Evolutionary conservation across 2,329 filamentous ascomycete species (phyloP).

Genomic region (Penicillium crustosum): DNA sequence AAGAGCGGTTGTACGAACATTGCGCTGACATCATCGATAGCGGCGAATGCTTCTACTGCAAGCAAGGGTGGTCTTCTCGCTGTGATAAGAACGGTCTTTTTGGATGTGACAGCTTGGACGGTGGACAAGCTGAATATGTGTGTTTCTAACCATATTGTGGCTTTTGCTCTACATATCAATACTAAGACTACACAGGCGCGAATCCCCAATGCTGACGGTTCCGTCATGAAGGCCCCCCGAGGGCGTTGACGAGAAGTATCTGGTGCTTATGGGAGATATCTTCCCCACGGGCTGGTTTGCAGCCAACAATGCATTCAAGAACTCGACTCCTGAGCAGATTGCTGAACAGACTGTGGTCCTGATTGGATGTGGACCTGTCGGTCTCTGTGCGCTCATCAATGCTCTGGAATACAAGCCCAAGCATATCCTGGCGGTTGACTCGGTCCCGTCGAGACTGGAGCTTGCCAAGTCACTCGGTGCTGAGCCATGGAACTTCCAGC

Average conservation of each 20-base stretch:
- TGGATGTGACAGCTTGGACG: conserved; percentile 68
- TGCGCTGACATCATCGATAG: conserved; percentile 36
- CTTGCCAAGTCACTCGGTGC: conserved; percentile 73
- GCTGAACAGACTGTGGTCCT: conserved; percentile 71
- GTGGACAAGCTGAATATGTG: conserved; percentile 77
- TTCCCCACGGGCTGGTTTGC: conserved; percentile 85
- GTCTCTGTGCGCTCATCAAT: conserved; percentile 77
- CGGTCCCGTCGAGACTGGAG: conserved; percentile 70
- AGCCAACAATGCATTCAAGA: conserved; percentile 71
- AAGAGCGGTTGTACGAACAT: not conserved
- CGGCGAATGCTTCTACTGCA: conserved; percentile 81
- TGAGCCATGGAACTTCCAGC: conserved; percentile 77
- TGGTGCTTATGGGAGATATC: conserved; percentile 90
- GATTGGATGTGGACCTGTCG: conserved; percentile 82
- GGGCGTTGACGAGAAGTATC: conserved; percentile 68
- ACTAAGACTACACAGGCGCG: conserved; percentile 54
- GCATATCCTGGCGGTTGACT: conserved; percentile 76
- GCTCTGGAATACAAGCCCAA: conserved; percentile 73
- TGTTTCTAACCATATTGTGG: conserved; percentile 11
- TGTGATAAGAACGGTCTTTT: conserved; percentile 71
- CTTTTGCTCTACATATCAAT: not conserved
- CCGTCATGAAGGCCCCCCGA: conserved; percentile 70
- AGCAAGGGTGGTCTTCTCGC: conserved; percentile 71
- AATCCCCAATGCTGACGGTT: conserved; percentile 77
- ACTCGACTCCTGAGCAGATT: conserved; percentile 59